Evolutionary conservation across 495 filamentous ascomycete genomes (phyloP), one percentile per base, ranked within the genome.

Genomic region (Lophiostoma macrostomum): DNA sequence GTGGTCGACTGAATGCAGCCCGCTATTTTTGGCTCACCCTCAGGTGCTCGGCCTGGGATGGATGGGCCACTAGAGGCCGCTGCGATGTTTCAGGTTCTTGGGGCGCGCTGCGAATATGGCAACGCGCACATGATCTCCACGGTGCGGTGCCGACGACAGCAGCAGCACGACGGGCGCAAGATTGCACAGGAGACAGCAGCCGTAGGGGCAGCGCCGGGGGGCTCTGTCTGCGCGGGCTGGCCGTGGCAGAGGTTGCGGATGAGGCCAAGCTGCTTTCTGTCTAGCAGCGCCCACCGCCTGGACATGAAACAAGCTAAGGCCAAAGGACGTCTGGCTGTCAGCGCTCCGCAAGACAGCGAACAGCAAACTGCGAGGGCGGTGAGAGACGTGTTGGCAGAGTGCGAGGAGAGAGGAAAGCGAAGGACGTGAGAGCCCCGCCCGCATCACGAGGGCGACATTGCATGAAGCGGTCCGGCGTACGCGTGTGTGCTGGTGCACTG

Each of bases 291-390:
- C 25, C 30, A 22, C 30, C 44, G 31, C 23, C 42, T 35, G 22
- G 12, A 56, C 44, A 5, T 56, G 53, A 56, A 56, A 56, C 53
- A 35, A 29, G 4, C 53, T 50, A 56, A 42, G 36, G 23, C n/a
- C 28, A 44, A 29, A 22, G 14, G n/a, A n/a, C n/a, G n/a, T n/a
- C n/a, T n/a, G 31, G 46, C 13, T 34, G 41, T 19, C 23, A 3
- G 19, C n/a, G 32, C 48, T 37, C 35, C 48, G 35, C 23, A 22
- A 37, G 12, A 25, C 22, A 29, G 1, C 27, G 27, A 32, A 12
- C 20, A 28, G 35, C 44, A 29, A 24, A 20, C 5, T 16, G 25
- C 36, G 22, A 31, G 11, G 35, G 52, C 42, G 52, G 52, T 56
- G 52, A 48, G 14, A 20, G 40, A 10, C 14, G 10, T 11, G 23